phyloP scores from a whole-genome alignment of 2,329 filamentous ascomycete genomes.

The Aspergillus aculeatinus region DNA sequence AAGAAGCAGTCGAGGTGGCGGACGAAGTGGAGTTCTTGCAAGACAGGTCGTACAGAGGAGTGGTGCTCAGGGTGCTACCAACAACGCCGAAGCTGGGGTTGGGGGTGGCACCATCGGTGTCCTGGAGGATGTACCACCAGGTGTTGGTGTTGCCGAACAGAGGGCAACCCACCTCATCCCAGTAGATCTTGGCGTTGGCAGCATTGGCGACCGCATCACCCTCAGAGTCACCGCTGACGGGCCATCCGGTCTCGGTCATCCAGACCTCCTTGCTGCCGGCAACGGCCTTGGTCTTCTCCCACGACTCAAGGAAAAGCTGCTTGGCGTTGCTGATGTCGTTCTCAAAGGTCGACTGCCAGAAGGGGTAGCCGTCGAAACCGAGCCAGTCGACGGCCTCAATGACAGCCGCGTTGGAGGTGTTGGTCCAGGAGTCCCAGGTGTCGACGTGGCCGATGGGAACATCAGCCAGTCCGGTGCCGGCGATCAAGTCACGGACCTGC shows the following conservation, averaged over 20 bases:
- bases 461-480: conserved; percentile 55
- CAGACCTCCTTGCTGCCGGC: conserved; percentile 70
- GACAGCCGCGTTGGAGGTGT: conserved; percentile 68
- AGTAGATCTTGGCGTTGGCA: conserved; percentile 75
- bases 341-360: conserved; percentile 69
- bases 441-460: conserved; percentile 79
- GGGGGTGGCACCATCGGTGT: conserved; percentile 27
- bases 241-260: conserved; percentile 89
- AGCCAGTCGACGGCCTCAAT: conserved; percentile 73
- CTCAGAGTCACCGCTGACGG: conserved; percentile 65
- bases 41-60: conserved; percentile 39
- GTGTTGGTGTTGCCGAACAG: conserved; percentile 43
- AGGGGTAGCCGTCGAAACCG: conserved; percentile 81
- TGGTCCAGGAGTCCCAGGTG: conserved; percentile 80
- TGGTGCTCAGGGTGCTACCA: conserved; percentile 34
- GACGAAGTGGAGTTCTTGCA: conserved; percentile 32
- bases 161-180: conserved; percentile 74
- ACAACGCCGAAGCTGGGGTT: conserved; percentile 43
- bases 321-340: conserved; percentile 67
- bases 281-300: conserved; percentile 58
- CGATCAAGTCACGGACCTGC: conserved; percentile 63
- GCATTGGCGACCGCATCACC: conserved; percentile 63
- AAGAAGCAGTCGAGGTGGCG: conserved; percentile 22
- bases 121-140: conserved; percentile 47
- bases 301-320: conserved; percentile 66